Conservation (phyloP, 2,329 filamentous ascomycete species). For the Mollisiaceae sp. region DNA sequence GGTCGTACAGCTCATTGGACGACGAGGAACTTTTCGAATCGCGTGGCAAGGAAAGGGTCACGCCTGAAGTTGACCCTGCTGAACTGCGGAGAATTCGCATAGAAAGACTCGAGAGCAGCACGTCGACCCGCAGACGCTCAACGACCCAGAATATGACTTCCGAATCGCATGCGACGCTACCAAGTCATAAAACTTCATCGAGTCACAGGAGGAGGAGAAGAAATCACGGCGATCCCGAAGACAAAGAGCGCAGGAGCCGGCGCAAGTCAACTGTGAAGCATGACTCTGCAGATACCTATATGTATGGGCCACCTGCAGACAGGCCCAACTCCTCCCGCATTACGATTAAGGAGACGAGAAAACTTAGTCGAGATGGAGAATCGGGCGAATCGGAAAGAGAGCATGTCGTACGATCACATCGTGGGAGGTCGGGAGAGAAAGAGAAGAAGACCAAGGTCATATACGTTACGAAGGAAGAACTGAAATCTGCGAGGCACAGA, state of each 20-base stretch:
- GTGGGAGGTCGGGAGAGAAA: slow-evolving; percentile 29
- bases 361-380: slow-evolving; percentile 31
- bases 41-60: slow-evolving; percentile 31
- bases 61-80: slow-evolving; percentile 32
- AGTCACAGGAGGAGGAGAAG: slow-evolving; percentile 34
- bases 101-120: slow-evolving; percentile 38
- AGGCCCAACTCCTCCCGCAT: slow-evolving; percentile 25
- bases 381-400: slow-evolving; percentile 33
- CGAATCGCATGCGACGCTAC: slow-evolving; percentile 36
- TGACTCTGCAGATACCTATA: slow-evolving; percentile 27
- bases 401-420: slow-evolving; percentile 15
- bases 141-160: slow-evolving; percentile 33
- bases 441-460: slow-evolving; percentile 37
- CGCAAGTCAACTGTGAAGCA: slow-evolving; percentile 31
- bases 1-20: slow-evolving; percentile 35
- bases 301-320: slow-evolving; percentile 30
- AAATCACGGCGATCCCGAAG: slow-evolving; percentile 29
- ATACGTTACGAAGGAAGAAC: slow-evolving; percentile 34
- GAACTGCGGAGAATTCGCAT: slow-evolving; percentile 36
- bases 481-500: slow-evolving; percentile 25
- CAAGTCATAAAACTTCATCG: slow-evolving; percentile 29
- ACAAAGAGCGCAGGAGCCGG: slow-evolving; percentile 31
- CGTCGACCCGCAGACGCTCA: slow-evolving; percentile 26
- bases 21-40: slow-evolving; percentile 28
- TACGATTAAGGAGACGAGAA: slow-evolving; percentile 31